These are phyloP conservation scores for Naganishia onofrii DNA, from an alignment of 768 basidiomycete genomes.

Conservation along the genomic window DNA sequence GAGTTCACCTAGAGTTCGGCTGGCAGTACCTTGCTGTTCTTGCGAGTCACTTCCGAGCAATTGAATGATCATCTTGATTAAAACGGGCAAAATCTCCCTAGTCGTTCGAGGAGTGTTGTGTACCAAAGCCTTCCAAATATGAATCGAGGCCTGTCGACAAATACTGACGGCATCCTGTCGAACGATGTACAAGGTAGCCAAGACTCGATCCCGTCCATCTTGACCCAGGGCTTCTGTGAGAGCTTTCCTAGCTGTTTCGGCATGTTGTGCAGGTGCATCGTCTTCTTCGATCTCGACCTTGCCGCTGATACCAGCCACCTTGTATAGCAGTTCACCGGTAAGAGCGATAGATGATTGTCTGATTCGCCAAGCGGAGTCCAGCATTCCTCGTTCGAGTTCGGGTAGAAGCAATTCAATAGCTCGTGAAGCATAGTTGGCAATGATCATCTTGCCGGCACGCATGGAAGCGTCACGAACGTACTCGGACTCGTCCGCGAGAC, in stretches of 20 bases:
- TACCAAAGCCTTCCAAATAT: constrained; percentile 97
- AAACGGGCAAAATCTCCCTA: constrained; percentile 82
- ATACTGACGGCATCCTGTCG: constrained; percentile 86
- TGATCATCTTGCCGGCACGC: constrained; percentile 97
- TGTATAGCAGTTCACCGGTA: constrained; percentile 92
- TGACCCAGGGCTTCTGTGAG: constrained; percentile 81
- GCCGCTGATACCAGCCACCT: constrained; percentile 89
- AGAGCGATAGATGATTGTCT: constrained; percentile 93
- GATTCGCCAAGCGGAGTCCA: constrained; percentile 92
- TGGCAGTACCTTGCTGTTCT: constrained; percentile 94
- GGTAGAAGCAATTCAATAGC: constrained; percentile 92
- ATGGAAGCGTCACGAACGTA: constrained; percentile 95
- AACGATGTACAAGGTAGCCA: constrained; percentile 85
- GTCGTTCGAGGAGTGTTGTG: constrained; percentile 63
- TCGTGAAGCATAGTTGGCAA: constrained; percentile 84
- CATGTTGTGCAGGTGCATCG: constrained; percentile 63
- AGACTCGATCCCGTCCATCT: constrained; percentile 83
- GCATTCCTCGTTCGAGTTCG: constrained; percentile 90
- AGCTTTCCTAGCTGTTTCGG: constrained; percentile 78
- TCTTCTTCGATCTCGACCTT: constrained; percentile 70
- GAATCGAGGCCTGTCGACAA: constrained; percentile 85
- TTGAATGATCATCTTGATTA: constrained; percentile 71
- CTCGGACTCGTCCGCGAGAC: constrained; percentile 88
- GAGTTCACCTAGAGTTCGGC: constrained; percentile 77
- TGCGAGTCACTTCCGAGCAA: constrained; percentile 72